Evolutionary conservation across 2,329 filamentous ascomycete genomes (phyloP).

Genomic region (Penicillium psychrosexuale): DNA sequence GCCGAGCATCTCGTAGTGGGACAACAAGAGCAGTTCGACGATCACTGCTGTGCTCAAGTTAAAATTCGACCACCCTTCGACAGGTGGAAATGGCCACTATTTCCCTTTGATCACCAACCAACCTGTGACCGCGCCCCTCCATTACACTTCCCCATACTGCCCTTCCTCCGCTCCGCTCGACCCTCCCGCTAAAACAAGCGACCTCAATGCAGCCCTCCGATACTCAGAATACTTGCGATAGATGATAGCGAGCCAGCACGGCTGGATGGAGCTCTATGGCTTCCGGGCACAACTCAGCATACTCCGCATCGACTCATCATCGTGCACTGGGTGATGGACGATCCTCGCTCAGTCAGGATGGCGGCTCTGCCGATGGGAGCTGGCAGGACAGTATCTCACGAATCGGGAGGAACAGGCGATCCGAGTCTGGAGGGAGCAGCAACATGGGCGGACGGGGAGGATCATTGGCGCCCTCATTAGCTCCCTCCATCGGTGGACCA

Average conservation of each 20-base stretch:
- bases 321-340: slow-evolving; percentile 38
- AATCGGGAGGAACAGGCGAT: slow-evolving; percentile 45
- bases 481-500: slow-evolving; percentile 58
- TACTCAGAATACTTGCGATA: slow-evolving; percentile 26
- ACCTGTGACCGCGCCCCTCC: slow-evolving; percentile 26
- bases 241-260: slow-evolving; percentile 35
- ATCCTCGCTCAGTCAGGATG: slow-evolving; percentile 40
- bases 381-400: slow-evolving; percentile 36
- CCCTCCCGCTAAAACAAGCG: slow-evolving; percentile 11
- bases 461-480: slow-evolving; percentile 40
- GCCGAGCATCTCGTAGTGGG: slow-evolving; percentile 2
- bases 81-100: slow-evolving; percentile 1
- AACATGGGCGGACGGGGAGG: slow-evolving; percentile 61
- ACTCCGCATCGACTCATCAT: slow-evolving; percentile 43
- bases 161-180: slow-evolving; percentile 23
- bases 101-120: slow-evolving; percentile 12
- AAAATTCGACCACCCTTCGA: background rate
- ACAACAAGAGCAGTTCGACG: slow-evolving; percentile 3
- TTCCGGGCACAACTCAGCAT: slow-evolving; percentile 43
- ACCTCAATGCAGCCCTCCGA: slow-evolving; percentile 34
- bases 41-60: slow-evolving; percentile 1
- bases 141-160: slow-evolving; percentile 22
- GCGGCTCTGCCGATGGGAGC: slow-evolving; percentile 38
- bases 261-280: slow-evolving; percentile 47
- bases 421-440: slow-evolving; percentile 56